Conservation (phyloP, 2,329 filamentous ascomycete genomes). For the Tolypocladium cylindrosporum region DNA sequence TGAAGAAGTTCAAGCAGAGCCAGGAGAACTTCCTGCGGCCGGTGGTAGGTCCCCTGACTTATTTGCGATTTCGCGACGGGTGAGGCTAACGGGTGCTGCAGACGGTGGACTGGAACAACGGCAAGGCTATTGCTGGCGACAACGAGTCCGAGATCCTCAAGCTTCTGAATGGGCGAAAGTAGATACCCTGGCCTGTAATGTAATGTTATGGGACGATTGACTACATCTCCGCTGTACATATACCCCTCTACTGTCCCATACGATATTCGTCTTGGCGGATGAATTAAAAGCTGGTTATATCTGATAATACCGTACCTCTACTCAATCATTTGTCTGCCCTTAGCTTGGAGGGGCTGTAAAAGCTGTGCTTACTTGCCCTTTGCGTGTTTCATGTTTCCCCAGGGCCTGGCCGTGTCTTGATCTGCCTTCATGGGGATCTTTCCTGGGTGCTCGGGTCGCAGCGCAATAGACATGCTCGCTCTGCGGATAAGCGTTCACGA, state of each 20-base stretch:
- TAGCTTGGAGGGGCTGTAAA: too few relatives aligned
- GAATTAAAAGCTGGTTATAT: not conserved
- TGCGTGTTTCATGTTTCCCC: not conserved
- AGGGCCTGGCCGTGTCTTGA: not conserved
- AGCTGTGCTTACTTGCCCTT: not conserved
- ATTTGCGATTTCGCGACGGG: not conserved
- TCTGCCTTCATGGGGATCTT: not conserved
- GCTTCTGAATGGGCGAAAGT: slow-evolving; percentile 53
- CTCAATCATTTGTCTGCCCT: too few relatives aligned
- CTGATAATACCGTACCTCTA: too few relatives aligned
- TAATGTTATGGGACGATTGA: not conserved
- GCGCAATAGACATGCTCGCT: not conserved
- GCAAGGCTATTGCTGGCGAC: slow-evolving; percentile 66
- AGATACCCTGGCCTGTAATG: slow-evolving; percentile 2
- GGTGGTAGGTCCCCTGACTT: slow-evolving; percentile 48
- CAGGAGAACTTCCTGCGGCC: slow-evolving; percentile 61
- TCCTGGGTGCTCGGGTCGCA: not conserved
- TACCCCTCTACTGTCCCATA: not conserved
- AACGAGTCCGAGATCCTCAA: slow-evolving; percentile 84
- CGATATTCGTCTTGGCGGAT: not conserved
- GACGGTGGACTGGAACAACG: slow-evolving; percentile 90
- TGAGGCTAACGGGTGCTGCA: slow-evolving; percentile 6
- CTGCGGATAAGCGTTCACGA: not conserved
- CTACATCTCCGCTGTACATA: not conserved
- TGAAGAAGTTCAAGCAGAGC: slow-evolving; percentile 68